These are phyloP conservation scores for Lipomyces anomalus DNA, from an alignment of 805 yeast species.

Conservation along the genomic window DNA sequence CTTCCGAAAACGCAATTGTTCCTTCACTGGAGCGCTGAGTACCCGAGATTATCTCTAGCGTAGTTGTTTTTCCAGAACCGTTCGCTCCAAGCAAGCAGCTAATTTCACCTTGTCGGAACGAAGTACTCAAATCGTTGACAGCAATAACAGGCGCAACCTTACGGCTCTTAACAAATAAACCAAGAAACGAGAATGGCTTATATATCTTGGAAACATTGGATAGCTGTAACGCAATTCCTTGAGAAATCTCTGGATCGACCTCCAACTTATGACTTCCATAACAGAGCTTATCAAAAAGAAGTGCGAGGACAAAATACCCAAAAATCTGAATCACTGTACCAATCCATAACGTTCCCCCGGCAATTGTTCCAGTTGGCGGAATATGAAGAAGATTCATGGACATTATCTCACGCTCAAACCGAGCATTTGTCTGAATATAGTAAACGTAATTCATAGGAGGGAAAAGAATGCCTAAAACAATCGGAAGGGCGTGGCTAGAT, in stretches of 20 bases:
- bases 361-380: conserved; percentile 29
- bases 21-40: conserved; percentile 31
- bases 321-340: conserved; percentile 34
- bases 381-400: conserved; percentile 26
- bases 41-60: conserved; percentile 36
- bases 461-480: conserved; percentile 31
- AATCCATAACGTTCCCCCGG: conserved; percentile 28
- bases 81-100: conserved; percentile 35
- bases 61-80: conserved; percentile 38
- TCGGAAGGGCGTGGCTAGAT: conserved; percentile 27
- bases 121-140: conserved; percentile 29
- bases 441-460: conserved; percentile 36
- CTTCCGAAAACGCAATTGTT: conserved; percentile 21
- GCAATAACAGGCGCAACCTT: conserved; percentile 27
- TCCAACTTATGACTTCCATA: conserved; percentile 27
- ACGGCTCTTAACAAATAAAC: conserved; percentile 10
- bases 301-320: conserved; percentile 28
- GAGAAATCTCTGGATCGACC: conserved; percentile 10
- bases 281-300: conserved; percentile 26
- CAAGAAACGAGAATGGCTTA: conserved; percentile 21
- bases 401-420: conserved; percentile 28
- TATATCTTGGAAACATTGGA: conserved; percentile 28
- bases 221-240: conserved; percentile 27
- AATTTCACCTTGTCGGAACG: conserved; percentile 32
- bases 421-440: conserved; percentile 31